phyloP scores from a whole-genome alignment of 257 asterid species.

The Nicotiana knightiana region DNA sequence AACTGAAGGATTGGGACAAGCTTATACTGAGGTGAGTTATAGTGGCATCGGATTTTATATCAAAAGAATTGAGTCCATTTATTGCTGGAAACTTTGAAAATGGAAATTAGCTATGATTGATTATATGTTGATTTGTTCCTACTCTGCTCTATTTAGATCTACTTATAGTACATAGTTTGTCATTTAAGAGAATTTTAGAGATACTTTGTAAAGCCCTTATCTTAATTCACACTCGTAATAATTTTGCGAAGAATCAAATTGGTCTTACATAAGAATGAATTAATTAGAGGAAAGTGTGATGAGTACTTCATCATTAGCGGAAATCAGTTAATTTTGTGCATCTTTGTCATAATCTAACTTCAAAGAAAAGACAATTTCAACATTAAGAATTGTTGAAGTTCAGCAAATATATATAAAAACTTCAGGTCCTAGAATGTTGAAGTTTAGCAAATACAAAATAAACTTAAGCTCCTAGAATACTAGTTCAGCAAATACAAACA shows the following conservation, averaged over 20 bases:
- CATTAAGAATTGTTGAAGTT: too few species aligned
- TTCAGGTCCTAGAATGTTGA: too few species aligned
- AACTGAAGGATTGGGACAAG: conserved; percentile 43
- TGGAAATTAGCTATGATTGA: neutral
- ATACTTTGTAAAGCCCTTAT: neutral
- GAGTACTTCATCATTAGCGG: neutral
- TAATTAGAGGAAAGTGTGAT: neutral
- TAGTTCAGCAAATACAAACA: too few species aligned
- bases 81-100: neutral
- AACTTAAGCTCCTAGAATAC: too few species aligned
- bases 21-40: conserved; percentile 61
- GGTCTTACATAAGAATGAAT: neutral
- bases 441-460: too few species aligned
- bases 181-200: neutral
- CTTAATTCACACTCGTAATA: neutral
- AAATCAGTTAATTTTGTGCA: neutral
- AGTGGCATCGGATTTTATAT: neutral
- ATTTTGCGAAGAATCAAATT: neutral
- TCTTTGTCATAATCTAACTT: too few species aligned
- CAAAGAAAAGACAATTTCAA: too few species aligned
- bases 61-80: neutral
- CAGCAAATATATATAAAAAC: too few species aligned
- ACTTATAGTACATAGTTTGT: neutral
- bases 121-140: neutral
- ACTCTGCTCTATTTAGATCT: neutral